Evolutionary conservation across 176 grass and related monocot genomes (phyloP), one percentile per base, ranked within the genome.

Genomic region (Carex parvula): DNA sequence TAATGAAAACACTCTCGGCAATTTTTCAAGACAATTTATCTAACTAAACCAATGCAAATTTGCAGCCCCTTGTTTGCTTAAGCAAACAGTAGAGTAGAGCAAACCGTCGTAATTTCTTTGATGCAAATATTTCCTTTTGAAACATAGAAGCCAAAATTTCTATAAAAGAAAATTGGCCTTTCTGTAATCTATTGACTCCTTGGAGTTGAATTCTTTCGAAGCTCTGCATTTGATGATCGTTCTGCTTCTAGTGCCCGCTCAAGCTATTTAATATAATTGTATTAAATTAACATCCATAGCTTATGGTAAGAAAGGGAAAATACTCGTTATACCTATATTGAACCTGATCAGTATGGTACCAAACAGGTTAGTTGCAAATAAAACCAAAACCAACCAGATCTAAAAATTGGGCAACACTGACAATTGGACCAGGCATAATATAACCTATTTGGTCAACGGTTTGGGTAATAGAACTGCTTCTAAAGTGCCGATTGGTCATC

Each of bases 241-340:
- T 98, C 95, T 60, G 89, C 91, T 77, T 98, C 95, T 70, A 98
- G 65, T 18, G 95, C 95, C 24, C 95, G 81, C 86, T 98, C 95
- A 71, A 98, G 92, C 95, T 98, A 83, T 79, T 29, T 54, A 87
- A 41, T 46, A 59, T 72, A 58, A 72, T 42, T 74, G 13, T 61
- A 71, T 89, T 39, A 79, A 14, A 60, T 4, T 16, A 24, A 56
- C n/a, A 70, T 48, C 42, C 72, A 32, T 16, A 84, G 18, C 30
- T 33, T 13, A 86, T 82, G 12, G 3, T 81, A 18, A 69, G 46
- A 48, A 39, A 69, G 6, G 32, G 65, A 39, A 69, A 69, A 69
- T 17, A 68, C 32, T 32, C 0, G 30, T 8, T 29, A 53, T 30
- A 16, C 33, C 2, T 30, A 54, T 12, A 74, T 29, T 53, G 48